Evolutionary conservation across 108 stramenopile species (phyloP), one percentile per base, ranked within the genome.

Genomic region (Schizochytrium sp.): DNA sequence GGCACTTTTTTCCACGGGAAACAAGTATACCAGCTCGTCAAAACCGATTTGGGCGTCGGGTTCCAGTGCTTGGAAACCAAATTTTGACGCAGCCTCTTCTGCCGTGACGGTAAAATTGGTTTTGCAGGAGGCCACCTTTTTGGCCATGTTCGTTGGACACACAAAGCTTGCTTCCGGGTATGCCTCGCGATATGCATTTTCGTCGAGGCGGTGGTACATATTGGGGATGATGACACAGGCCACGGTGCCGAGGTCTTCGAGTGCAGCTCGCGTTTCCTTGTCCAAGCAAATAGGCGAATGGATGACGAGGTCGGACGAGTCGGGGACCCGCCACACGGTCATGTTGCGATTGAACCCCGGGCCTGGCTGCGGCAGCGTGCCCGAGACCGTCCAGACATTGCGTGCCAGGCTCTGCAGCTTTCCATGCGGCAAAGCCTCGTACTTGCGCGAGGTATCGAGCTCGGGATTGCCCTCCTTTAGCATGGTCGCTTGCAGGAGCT

Each of bases 351-450:
- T 53, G 76, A 83, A 83, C 51, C 48, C 6, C 0, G 76, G 76
- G 16, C 76, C 76, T 16, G 76, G 76, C 76, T 83, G 76, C n/a
- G 76, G 76, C 76, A 83, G 76, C 51, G 76, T 83, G 10, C 76
- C 76, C 16, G 76, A 47, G 51, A 83, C 48, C n/a, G 28, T 28
- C 76, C 76, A 83, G 25, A 83, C 76, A 53, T 83, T 83, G 6
- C 28, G n/a, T 18, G 76, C 76, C 76, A 83, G 23, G 8, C 48
- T 43, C 18, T 12, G 45, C 25, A 83, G 51, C 18, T 12, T 12
- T 8, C 23, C 76, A 23, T 83, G 76, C 51, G 76, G 76, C 18
- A 83, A 23, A 12, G 28, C 76, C 48, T 83, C 48, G 25, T 83
- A 47, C 28, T 12, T 12, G 12, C 51, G n/a, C 25, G 76, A 83